These are phyloP conservation scores for Salpingoeca rosetta DNA, from an alignment of 78 protist genomes.

Conservation along the genomic window DNA sequence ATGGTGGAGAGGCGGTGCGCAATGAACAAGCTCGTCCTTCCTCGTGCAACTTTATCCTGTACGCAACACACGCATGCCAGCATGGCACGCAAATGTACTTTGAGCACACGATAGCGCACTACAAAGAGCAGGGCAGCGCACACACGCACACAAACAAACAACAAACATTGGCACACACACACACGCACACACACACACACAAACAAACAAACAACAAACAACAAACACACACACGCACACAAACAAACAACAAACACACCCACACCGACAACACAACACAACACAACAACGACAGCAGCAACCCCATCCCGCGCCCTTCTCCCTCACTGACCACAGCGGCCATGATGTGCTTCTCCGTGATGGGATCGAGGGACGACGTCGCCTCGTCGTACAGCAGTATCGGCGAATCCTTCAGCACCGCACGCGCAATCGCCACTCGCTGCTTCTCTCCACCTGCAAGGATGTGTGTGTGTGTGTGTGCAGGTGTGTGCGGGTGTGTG, in stretches of 20 bases:
- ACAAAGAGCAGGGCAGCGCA: not conserved
- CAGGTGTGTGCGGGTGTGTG: no score
- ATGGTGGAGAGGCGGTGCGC: slow-evolving; percentile 79
- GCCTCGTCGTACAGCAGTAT: slow-evolving; percentile 91
- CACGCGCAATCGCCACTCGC: slow-evolving; percentile 77
- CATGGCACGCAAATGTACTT: no score
- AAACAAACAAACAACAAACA: no score
- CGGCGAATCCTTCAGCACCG: slow-evolving; percentile 49
- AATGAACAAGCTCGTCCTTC: slow-evolving; percentile 51
- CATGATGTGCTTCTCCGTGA: slow-evolving; percentile 68
- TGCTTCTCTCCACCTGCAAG: slow-evolving; percentile 81
- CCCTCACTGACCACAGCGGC: slow-evolving; percentile 38
- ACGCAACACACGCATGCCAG: no score
- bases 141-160: no score
- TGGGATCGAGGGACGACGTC: slow-evolving; percentile 78
- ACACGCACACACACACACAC: not conserved
- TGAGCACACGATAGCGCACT: not conserved
- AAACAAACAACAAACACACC: no score
- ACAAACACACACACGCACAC: no score
- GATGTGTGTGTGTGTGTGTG: no score
- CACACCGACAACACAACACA: not conserved
- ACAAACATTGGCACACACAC: not conserved
- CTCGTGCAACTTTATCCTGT: not conserved
- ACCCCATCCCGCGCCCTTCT: no score
- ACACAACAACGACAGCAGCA: no score